Percentiles rank a stretch among this genome's conserved stretches.
Evolutionary conservation across 192 early-diverging fungal genomes (phyloP).

Genomic region (Entomortierella lignicola): DNA sequence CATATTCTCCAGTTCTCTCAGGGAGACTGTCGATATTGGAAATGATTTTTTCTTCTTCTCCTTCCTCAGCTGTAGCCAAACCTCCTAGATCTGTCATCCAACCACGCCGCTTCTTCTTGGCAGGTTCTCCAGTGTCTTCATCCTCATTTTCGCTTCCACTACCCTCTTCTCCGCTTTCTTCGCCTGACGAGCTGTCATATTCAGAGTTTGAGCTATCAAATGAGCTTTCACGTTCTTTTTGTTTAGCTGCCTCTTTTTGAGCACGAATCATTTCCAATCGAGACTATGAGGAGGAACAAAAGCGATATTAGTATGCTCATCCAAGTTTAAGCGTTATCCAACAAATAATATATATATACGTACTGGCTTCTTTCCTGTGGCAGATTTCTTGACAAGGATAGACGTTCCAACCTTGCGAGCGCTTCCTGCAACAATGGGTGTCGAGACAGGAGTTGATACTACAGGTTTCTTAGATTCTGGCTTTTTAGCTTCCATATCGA

Average conservation of each 20-base stretch:
- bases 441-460: background rate
- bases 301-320: background rate
- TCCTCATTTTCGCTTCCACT: slow-evolving; percentile 57
- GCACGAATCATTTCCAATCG: slow-evolving; percentile 43
- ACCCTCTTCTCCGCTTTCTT: slow-evolving; percentile 58
- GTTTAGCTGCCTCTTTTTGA: slow-evolving; percentile 65
- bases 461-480: slow-evolving; percentile 13
- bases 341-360: background rate
- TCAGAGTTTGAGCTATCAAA: slow-evolving; percentile 83
- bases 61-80: slow-evolving; percentile 31
- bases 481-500: slow-evolving; percentile 28
- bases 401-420: slow-evolving; percentile 62
- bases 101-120: slow-evolving; percentile 48
- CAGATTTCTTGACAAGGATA: slow-evolving; percentile 55
- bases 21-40: slow-evolving; percentile 41
- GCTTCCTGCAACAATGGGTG: slow-evolving; percentile 55
- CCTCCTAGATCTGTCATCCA: slow-evolving; percentile 55
- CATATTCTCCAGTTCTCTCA: slow-evolving; percentile 30
- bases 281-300: slow-evolving; percentile 10
- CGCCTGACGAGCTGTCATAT: slow-evolving; percentile 59
- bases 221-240: slow-evolving; percentile 67
- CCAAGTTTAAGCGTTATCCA: too few species aligned
- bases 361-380: slow-evolving; percentile 65
- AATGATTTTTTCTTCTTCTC: slow-evolving; percentile 38
- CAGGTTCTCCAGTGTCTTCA: slow-evolving; percentile 34